Evolutionary conservation across 1,139 yeast genomes (phyloP).

Genomic region (Candida sojae): DNA sequence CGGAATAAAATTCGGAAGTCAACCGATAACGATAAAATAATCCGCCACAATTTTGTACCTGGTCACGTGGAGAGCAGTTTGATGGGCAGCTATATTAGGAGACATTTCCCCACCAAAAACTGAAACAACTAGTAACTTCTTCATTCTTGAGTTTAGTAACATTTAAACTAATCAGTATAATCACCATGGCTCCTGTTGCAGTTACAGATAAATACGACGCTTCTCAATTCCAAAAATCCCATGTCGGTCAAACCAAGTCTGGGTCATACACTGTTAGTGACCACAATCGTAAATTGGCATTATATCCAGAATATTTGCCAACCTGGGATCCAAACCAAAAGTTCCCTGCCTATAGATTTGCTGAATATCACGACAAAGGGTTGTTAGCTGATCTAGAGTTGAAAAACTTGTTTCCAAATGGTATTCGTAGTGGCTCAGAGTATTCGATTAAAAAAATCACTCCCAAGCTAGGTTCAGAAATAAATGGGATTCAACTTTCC

Average conservation of each 20-base stretch:
- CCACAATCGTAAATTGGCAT: slow-evolving; percentile 20
- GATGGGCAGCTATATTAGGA: too few species aligned
- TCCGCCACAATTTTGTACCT: slow-evolving; percentile 3
- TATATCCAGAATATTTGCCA: slow-evolving; percentile 27
- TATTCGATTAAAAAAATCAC: slow-evolving; percentile 18
- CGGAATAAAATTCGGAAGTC: background rate
- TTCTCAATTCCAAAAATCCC: slow-evolving; percentile 31
- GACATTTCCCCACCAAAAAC: too few species aligned
- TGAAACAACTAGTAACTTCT: too few species aligned
- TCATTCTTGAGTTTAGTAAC: background rate
- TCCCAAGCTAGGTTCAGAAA: slow-evolving; percentile 28
- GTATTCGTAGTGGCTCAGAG: slow-evolving; percentile 2
- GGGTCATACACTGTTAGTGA: slow-evolving; percentile 29
- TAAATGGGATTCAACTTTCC: slow-evolving; percentile 29
- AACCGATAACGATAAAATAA: background rate
- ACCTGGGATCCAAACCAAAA: slow-evolving; percentile 32
- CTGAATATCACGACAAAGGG: slow-evolving; percentile 25
- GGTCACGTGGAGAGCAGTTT: background rate
- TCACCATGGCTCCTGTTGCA: slow-evolving; percentile 17
- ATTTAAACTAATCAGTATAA: background rate
- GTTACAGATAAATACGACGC: slow-evolving; percentile 24
- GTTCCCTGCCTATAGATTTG: slow-evolving; percentile 24
- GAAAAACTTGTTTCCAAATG: slow-evolving; percentile 18
- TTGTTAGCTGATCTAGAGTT: slow-evolving; percentile 19
- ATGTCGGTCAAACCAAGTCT: slow-evolving; percentile 22